Evolutionary conservation across 371 early-diverging fungal genomes (phyloP), one percentile per base, ranked within the genome.

Genomic region (Actinomortierella wolfii): DNA sequence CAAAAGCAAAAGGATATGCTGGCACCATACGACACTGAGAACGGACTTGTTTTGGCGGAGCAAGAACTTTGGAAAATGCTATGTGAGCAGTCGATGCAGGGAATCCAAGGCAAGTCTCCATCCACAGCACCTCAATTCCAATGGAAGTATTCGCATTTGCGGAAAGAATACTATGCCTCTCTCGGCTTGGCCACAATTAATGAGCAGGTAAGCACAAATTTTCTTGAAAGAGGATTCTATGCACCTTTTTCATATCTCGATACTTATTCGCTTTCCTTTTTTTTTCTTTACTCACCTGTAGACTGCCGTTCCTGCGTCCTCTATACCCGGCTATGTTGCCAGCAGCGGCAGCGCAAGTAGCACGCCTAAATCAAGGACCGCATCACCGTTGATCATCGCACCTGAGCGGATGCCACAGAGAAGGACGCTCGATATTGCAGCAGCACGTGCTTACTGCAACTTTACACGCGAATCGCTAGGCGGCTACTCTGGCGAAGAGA

Each of bases 401-500:
- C 28, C 67, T 0, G 73, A 67, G 14, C 20, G 56, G n/a, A n/a
- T 62, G 28, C 23, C 59, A 1, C 59, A 50, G 34, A 66, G 73
- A 17, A 61, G 66, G 50, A 62, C 73, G 6, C 28, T 73, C 40
- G 63, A 73, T 55, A 11, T 67, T 8, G 63, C 53, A 8, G 67
- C 67, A 0, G 56, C 67, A 0, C 41, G 18, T 7, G 56, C 73
- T 2, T 73, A 42, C 54, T 76, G 68, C 25, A 66, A 71, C 39
- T 69, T 76, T 40, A 65, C 57, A 5, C 43, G 28, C 58, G 88
- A 86, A 76, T 81, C 82, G 6, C 78, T 88, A 24, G 84, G 85
- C 4, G 78, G 82, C 8, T 86, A 83, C 60, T 85, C 86, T 1
- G 78, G 80, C 34, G 82, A 80, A 1, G 83, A 88, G 64, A 64